Percentiles rank a stretch among this genome's conserved stretches.
Conservation (phyloP, 148 eudicot species). For the Rheum nobile region DNA sequence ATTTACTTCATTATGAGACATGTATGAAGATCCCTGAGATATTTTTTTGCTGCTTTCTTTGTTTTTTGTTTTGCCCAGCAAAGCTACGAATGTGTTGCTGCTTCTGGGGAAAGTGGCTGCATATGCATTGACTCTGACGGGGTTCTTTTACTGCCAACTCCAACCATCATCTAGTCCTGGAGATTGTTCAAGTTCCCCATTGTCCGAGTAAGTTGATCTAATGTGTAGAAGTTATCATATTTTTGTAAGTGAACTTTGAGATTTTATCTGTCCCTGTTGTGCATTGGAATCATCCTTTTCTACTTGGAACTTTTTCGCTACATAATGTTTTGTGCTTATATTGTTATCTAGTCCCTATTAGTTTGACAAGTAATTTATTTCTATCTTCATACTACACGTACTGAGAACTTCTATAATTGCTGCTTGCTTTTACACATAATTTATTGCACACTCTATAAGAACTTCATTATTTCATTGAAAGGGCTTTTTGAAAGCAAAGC, state of each 20-base stretch:
- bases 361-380: background rate
- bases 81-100: slow-evolving; percentile 54
- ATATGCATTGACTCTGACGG: slow-evolving; percentile 77
- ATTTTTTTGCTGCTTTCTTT: background rate
- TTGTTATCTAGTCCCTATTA: background rate
- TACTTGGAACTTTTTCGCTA: background rate
- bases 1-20: background rate
- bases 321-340: background rate
- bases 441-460: background rate
- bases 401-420: background rate
- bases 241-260: background rate
- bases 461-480: background rate
- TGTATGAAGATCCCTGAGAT: background rate
- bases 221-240: background rate
- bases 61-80: background rate
- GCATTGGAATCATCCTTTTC: background rate
- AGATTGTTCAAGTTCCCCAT: slow-evolving; percentile 10
- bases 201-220: slow-evolving; percentile 35
- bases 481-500: background rate
- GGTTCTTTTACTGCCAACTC: slow-evolving; percentile 67
- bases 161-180: slow-evolving; percentile 32
- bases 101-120: slow-evolving; percentile 75
- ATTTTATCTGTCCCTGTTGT: background rate
- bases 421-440: background rate
- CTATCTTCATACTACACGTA: background rate